Evolutionary conservation across 1,284 basidiomycete species (phyloP).

Genomic region (Cystobasidium slooffiae): DNA sequence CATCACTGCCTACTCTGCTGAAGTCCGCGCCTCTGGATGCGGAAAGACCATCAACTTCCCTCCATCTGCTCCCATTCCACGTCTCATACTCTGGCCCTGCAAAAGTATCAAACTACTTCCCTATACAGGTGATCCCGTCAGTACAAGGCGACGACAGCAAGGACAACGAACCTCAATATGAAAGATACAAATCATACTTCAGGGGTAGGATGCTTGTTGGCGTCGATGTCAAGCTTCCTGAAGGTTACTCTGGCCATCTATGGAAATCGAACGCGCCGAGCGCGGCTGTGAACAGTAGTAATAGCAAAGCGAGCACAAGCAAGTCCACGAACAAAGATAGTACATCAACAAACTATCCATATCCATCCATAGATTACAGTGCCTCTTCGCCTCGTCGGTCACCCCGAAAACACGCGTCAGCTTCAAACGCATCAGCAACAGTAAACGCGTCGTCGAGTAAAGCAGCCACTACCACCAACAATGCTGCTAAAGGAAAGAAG

Average conservation of each 20-base stretch:
- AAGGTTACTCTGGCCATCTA: constrained; percentile 32
- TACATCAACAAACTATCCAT: neutral
- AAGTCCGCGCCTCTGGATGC: neutral
- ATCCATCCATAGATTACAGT: neutral
- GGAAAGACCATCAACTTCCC: neutral
- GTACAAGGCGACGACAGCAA: neutral
- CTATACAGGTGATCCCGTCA: neutral
- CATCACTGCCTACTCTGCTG: constrained; percentile 1
- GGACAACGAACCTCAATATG: neutral
- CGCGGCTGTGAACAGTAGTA: neutral
- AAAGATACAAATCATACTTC: constrained; percentile 28
- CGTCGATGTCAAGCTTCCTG: constrained; percentile 10
- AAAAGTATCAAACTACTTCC: constrained; percentile 25
- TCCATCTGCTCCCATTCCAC: constrained; percentile 42
- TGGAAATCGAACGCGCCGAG: constrained; percentile 37
- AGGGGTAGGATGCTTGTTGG: constrained; percentile 35
- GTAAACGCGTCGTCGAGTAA: constrained; percentile 2
- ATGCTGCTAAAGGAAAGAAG: neutral
- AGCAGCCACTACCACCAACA: neutral
- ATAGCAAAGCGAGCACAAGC: constrained; percentile 11
- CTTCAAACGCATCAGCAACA: neutral
- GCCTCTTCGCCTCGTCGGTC: constrained; percentile 32
- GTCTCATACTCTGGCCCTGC: constrained; percentile 40
- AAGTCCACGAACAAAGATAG: neutral
- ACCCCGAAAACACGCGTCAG: constrained; percentile 24